Evolutionary conservation across 2,329 filamentous ascomycete genomes (phyloP).

Genomic region (Colletotrichum sp.): DNA sequence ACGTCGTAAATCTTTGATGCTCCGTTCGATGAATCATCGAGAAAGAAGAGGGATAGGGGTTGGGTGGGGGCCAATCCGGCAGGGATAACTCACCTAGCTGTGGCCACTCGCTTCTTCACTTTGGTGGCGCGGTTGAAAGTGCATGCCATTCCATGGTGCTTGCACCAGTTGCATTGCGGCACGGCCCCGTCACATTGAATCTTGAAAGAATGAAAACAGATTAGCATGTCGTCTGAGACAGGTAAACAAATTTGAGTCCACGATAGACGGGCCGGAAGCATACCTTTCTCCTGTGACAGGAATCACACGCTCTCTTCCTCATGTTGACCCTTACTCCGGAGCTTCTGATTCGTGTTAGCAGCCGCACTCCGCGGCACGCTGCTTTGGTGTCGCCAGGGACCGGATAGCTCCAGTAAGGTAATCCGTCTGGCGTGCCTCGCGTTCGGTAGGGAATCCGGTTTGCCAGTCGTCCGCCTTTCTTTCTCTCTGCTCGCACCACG

Average conservation of each 20-base stretch:
- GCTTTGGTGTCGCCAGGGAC: neutral
- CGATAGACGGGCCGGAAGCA: neutral
- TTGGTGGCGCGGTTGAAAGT: slow-evolving; percentile 39
- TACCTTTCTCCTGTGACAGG: slow-evolving; percentile 55
- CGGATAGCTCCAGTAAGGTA: neutral
- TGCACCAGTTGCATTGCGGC: slow-evolving; percentile 55
- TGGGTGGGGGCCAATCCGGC: neutral
- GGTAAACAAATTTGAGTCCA: neutral
- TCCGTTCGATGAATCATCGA: neutral
- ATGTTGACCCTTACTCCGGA: neutral
- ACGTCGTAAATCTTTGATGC: neutral
- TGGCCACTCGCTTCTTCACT: slow-evolving; percentile 9
- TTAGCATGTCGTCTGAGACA: neutral
- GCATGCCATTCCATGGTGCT: slow-evolving; percentile 50
- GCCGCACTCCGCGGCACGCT: slow-evolving; percentile 2
- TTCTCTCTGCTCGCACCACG: neutral
- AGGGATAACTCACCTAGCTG: slow-evolving; percentile 5
- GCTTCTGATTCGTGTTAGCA: neutral
- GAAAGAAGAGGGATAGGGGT: neutral
- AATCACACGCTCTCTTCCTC: slow-evolving; percentile 48
- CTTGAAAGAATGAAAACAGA: slow-evolving; percentile 28
- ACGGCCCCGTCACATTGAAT: slow-evolving; percentile 54
- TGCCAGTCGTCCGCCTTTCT: neutral
- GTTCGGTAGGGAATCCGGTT: neutral
- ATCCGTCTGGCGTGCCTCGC: neutral